Conservation (phyloP, 2,329 filamentous ascomycete genomes). For the Cytospora paraplurivora region DNA sequence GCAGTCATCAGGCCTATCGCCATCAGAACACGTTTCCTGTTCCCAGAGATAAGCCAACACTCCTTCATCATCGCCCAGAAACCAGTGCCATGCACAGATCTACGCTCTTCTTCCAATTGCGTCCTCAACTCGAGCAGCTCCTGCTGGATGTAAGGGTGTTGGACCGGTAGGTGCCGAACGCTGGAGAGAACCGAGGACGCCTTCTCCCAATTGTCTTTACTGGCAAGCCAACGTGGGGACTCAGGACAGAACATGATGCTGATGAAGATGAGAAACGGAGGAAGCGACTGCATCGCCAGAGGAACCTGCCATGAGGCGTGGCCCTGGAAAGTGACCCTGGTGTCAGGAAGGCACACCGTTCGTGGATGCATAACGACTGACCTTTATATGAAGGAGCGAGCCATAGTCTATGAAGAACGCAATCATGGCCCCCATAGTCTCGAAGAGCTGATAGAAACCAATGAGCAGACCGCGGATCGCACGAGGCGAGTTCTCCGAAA, state of each 20-base stretch:
- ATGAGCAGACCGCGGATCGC: conserved; percentile 48
- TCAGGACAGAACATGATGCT: conserved; percentile 67
- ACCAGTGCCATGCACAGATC: conserved; percentile 31
- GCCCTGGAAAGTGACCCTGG: conserved; percentile 11
- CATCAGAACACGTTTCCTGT: conserved; percentile 36
- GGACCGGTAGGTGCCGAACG: conserved; percentile 40
- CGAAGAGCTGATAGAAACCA: conserved; percentile 50
- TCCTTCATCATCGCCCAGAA: conserved; percentile 35
- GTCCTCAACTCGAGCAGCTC: conserved; percentile 38
- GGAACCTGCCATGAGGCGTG: conserved; percentile 44
- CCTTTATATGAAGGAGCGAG: conserved; percentile 42
- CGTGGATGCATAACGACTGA: neutral
- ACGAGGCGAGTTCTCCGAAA: conserved; percentile 48
- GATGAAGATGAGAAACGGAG: conserved; percentile 58
- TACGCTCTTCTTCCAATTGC: conserved; percentile 37
- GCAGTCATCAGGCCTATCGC: conserved; percentile 63
- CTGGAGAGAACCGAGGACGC: conserved; percentile 36
- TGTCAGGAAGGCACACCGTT: neutral
- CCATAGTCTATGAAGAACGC: conserved; percentile 56
- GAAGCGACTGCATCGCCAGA: conserved; percentile 64
- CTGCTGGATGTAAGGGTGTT: conserved; percentile 42
- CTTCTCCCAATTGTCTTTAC: conserved; percentile 65
- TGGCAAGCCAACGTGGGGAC: conserved; percentile 65
- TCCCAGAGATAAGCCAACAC: conserved; percentile 45
- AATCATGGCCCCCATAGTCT: conserved; percentile 47